Evolutionary conservation across 495 filamentous ascomycete species (phyloP), one percentile per base, ranked within the genome.

Genomic region (Lichenothelia convexa): DNA sequence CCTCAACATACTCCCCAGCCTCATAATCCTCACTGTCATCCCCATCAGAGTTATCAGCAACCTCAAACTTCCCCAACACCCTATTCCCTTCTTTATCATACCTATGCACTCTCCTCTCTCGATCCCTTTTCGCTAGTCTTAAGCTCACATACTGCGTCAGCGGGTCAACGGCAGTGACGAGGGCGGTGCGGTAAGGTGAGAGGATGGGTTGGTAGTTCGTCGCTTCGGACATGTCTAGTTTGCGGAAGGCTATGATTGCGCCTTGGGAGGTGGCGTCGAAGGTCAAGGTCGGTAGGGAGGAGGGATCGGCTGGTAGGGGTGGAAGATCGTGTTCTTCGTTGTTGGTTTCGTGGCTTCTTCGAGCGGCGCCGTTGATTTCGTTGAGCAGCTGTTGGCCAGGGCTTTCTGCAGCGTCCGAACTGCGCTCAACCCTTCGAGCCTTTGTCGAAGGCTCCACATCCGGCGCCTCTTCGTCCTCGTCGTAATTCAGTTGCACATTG

Each of bases 191-290:
- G 45, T 73, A 75, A 2, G 63, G 66, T 2, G 71, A 72, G 27
- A 91, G 59, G 37, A 64, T 65, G 0, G 87, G 87, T 37, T 80
- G 67, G 78, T 82, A 92, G 18, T 71, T 77, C 6, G 76, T 82
- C 9, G 63, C 71, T 38, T 70, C 73, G 21, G 79, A 83, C 48
- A 85, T 67, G 19, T 73, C 64, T 36, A 81, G 63, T 38, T 81
- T 68, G 45, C 78, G 81, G 68, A 80, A 97, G 2, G 77, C 74
- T 42, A 97, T 71, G 23, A 86, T 61, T 50, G 78, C 72, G 8
- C 77, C 80, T 3, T 60, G 42, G 23, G 62, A 59, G 13, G 69
- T 64, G 21, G 74, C 62, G 2, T 55, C 63, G 30, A 65, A 54
- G 3, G 50, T 49, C 15, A 93, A 55, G 24, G 52, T 41, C 5